Evolutionary conservation across 23 red algal species (phyloP), one percentile per base, ranked within the genome.

Genomic region (Gracilaria domingensis): DNA sequence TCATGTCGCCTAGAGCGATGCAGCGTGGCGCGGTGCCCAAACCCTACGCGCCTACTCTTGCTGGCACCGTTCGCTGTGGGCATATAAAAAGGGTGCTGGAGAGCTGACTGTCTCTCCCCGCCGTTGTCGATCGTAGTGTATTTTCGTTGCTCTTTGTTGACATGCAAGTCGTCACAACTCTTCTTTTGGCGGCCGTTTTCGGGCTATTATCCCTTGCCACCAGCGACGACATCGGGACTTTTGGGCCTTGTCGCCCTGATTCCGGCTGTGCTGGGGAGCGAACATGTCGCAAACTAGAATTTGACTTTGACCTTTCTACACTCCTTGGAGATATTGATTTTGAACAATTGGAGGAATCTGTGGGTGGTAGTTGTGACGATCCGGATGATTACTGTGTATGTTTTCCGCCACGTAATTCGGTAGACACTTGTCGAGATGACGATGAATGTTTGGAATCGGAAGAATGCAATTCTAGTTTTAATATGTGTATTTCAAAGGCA

Each of bases 231-330:
- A 18, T 35, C 0, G 1, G 69, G 69, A 44, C 20, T 45, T 77
- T 25, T 77, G 42, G 72, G 25, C 72, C 72, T 7, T 77, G 72
- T 77, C 42, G 72, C 7, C 6, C 72, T 17, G 21, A 77, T 51
- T 25, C 40, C 38, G 45, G 28, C 21, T 77, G 72, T 51, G 39
- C 40, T 25, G 34, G 20, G 3, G 20, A 28, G 6, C 38, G 72
- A 48, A 11, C 6, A 45, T 77, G 72, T 35, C 72, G 72, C 39
- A 23, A 6, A 26, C 23, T 77, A 17, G 16, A 20, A 5, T 24
- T 73, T 17, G 35, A 73, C 26, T 62, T 62, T 5, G 20, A 40
- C 35, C 16, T 37, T n/a, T 5, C 0, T 24, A 73, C 4, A 4
- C 29, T 34, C 44, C 23, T 29, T 44, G 20, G 14, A 4, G 26